These are phyloP conservation scores for Epipyxis sp. DNA, from an alignment of 108 stramenopile genomes.

Conservation along the genomic window DNA sequence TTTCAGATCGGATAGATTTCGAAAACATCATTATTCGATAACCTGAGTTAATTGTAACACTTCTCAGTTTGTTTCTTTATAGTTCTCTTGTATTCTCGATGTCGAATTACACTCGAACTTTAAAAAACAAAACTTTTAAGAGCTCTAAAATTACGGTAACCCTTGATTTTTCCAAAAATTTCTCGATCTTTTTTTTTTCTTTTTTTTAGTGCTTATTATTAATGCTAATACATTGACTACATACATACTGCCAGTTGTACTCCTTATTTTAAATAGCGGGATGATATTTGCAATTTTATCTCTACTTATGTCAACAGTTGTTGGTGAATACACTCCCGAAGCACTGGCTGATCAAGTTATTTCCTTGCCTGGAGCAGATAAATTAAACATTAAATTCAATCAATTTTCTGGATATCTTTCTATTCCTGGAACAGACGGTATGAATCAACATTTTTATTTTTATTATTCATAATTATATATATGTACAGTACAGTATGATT, in stretches of 20 bases:
- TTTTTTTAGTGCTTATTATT: no score
- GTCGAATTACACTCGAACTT: no score
- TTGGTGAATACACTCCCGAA: constrained; percentile 17
- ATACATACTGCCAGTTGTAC: no score
- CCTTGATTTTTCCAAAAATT: not conserved
- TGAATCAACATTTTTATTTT: no score
- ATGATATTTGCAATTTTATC: not conserved
- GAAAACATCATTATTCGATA: no score
- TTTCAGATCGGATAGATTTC: no score
- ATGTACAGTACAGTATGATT: not conserved
- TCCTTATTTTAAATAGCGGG: not conserved
- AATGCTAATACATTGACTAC: no score
- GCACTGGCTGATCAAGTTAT: constrained; percentile 29
- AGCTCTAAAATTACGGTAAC: no score
- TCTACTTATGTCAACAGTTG: not conserved
- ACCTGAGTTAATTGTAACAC: no score
- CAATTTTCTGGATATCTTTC: constrained; percentile 30
- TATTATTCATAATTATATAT: no score
- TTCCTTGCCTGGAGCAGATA: constrained; percentile 6
- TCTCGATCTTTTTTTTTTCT: not conserved
- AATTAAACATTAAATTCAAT: constrained; percentile 28
- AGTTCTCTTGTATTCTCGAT: no score
- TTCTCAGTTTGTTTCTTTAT: no score
- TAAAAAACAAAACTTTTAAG: not conserved
- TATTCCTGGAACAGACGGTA: constrained; percentile 8